Evolutionary conservation across 2,329 filamentous ascomycete genomes (phyloP).

Genomic region (Esteya vermicola): DNA sequence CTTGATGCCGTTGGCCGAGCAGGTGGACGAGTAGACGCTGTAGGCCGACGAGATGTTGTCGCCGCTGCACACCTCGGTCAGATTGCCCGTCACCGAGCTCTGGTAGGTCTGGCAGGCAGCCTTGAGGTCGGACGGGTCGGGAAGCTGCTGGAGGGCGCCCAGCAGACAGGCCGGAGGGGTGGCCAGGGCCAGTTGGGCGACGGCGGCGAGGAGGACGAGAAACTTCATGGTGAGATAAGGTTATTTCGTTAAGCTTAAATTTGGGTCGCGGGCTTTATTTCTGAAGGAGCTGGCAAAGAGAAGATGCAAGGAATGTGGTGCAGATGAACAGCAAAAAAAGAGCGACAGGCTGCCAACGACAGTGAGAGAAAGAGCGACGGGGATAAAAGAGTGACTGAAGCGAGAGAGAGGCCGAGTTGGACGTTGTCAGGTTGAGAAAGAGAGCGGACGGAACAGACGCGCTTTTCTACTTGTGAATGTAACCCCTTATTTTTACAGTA

Average conservation of each 20-base stretch:
- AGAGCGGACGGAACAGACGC: too few species aligned
- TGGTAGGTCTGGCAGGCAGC: constrained; percentile 3
- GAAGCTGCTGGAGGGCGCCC: constrained; percentile 5
- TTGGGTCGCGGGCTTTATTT: too few species aligned
- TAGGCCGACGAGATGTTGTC: constrained; percentile 4
- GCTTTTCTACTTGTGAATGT: too few species aligned
- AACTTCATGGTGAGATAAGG: background rate
- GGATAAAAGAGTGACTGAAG: background rate
- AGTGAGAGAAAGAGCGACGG: background rate
- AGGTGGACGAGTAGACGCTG: constrained; percentile 4
- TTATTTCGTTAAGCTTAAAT: too few species aligned
- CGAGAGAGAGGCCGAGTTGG: background rate
- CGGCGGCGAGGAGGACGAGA: background rate
- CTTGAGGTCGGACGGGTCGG: constrained; percentile 5
- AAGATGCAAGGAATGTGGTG: too few species aligned
- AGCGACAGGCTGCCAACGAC: too few species aligned
- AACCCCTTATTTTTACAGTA: too few species aligned
- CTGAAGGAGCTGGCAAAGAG: too few species aligned
- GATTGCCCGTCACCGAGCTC: constrained; percentile 3
- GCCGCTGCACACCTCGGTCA: constrained; percentile 3
- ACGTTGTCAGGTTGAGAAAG: background rate
- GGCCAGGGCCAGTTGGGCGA: constrained; percentile 1
- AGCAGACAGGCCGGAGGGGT: constrained; percentile 6
- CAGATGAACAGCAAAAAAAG: too few species aligned
- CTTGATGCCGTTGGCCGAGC: constrained; percentile 1